A percentile compares a stretch with the other conserved stretches of the same genome.
These are phyloP conservation scores for Dalbergia oliveri DNA, from an alignment of 306 rosid genomes.

Conservation along the genomic window DNA sequence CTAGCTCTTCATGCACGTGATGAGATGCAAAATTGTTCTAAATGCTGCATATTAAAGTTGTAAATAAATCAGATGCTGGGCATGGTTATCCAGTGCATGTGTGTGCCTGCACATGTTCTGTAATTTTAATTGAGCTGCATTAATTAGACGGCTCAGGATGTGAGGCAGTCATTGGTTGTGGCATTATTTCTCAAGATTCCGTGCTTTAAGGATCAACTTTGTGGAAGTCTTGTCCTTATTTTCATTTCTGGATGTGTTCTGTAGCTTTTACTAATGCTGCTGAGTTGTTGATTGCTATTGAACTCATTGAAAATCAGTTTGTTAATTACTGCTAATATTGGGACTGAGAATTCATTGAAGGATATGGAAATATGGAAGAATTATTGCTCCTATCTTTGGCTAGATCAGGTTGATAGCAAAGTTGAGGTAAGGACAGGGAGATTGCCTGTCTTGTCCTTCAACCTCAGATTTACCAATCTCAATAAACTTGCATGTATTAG, in stretches of 20 bases:
- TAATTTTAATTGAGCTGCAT: neutral
- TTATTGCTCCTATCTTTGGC: neutral
- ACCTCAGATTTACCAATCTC: slow-evolving; percentile 23
- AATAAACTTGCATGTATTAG: neutral
- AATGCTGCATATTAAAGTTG: slow-evolving; percentile 16
- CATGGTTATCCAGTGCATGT: slow-evolving; percentile 10
- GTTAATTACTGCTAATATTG: slow-evolving; percentile 6
- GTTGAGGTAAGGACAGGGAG: slow-evolving; percentile 13
- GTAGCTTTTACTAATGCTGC: slow-evolving; percentile 6
- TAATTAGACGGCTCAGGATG: neutral
- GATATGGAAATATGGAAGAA: slow-evolving; percentile 26
- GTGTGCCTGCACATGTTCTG: slow-evolving; percentile 16
- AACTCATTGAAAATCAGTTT: slow-evolving; percentile 9
- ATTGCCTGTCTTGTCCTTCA: neutral
- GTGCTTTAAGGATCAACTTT: neutral
- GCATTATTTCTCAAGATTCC: neutral
- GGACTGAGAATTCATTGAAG: neutral
- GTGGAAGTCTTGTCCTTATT: slow-evolving; percentile 8
- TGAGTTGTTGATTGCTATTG: neutral
- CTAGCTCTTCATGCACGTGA: slow-evolving; percentile 11
- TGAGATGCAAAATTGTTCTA: slow-evolving; percentile 36
- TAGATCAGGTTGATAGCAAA: neutral
- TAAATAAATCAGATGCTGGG: slow-evolving; percentile 24
- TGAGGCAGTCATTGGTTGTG: neutral
- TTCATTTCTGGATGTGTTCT: slow-evolving; percentile 8